Percentiles rank a stretch among this genome's conserved stretches.
These are phyloP conservation scores for Aristolochia fimbriata DNA, from an alignment of 164 flowering plant genomes.

Conservation along the genomic window DNA sequence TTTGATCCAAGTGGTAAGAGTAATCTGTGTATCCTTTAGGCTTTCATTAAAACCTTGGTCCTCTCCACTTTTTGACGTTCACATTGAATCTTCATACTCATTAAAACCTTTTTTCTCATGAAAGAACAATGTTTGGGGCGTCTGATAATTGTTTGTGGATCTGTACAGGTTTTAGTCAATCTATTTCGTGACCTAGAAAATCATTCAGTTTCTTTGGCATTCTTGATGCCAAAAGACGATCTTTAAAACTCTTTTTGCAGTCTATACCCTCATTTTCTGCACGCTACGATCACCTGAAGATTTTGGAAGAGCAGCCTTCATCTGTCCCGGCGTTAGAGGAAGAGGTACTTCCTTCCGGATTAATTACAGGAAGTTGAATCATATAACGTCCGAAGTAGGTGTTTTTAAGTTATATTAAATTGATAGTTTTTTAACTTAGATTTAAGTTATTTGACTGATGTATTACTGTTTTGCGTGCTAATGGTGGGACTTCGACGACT, in stretches of 20 bases:
- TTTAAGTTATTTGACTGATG: too few relatives aligned
- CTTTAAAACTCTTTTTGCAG: conserved; percentile 16
- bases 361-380: background rate
- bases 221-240: too few relatives aligned
- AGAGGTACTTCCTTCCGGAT: background rate
- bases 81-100: conserved; percentile 30
- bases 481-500: too few relatives aligned
- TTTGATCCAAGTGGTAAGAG: conserved; percentile 90
- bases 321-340: conserved; percentile 21
- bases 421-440: too few relatives aligned
- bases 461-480: too few relatives aligned
- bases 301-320: conserved; percentile 65
- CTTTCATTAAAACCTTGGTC: background rate
- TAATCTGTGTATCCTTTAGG: background rate
- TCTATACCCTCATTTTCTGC: conserved; percentile 63
- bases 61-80: too few relatives aligned
- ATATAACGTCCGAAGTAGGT: too few relatives aligned
- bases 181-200: conserved; percentile 43
- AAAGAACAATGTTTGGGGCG: too few relatives aligned
- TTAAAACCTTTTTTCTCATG: too few relatives aligned
- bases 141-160: too few relatives aligned
- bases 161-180: conserved; percentile 69
- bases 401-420: too few relatives aligned
- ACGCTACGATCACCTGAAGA: conserved; percentile 64
- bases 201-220: too few relatives aligned